phyloP scores from a whole-genome alignment of 129 eudicot genomes.

The Flaveria brownii region DNA sequence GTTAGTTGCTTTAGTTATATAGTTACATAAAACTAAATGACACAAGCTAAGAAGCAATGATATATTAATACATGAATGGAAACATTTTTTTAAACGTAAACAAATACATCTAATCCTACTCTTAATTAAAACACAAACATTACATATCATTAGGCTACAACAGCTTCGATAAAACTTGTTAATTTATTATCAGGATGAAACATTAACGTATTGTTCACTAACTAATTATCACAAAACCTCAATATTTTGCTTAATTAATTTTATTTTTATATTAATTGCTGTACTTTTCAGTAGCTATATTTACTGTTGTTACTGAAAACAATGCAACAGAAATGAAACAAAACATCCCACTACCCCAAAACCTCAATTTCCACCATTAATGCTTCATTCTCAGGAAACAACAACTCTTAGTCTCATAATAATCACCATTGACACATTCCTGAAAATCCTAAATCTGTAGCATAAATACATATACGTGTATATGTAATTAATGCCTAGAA shows the following conservation, averaged over 20 bases:
- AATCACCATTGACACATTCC: constrained; percentile 33
- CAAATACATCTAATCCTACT: too few relatives aligned
- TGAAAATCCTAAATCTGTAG: constrained; percentile 24
- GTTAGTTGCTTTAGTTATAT: too few relatives aligned
- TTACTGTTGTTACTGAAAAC: constrained; percentile 44
- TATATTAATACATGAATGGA: too few relatives aligned
- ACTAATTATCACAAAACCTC: constrained; percentile 5
- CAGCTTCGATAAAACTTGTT: background rate
- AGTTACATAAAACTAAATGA: too few relatives aligned
- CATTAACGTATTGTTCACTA: background rate
- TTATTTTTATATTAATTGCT: background rate
- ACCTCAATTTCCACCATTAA: constrained; percentile 31
- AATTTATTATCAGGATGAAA: background rate
- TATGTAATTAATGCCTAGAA: background rate
- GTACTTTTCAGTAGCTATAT: constrained; percentile 29
- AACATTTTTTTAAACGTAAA: too few relatives aligned
- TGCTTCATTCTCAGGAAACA: constrained; percentile 32
- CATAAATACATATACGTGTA: too few relatives aligned
- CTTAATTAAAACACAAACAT: too few relatives aligned
- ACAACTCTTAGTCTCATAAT: constrained; percentile 38
- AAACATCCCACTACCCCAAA: constrained; percentile 41
- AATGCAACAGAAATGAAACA: constrained; percentile 43
- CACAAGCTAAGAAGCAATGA: too few relatives aligned
- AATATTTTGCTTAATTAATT: background rate
- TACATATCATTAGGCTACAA: too few relatives aligned